phyloP scores from a whole-genome alignment of 192 early-diverging fungal species.

The Podila epicladia region DNA sequence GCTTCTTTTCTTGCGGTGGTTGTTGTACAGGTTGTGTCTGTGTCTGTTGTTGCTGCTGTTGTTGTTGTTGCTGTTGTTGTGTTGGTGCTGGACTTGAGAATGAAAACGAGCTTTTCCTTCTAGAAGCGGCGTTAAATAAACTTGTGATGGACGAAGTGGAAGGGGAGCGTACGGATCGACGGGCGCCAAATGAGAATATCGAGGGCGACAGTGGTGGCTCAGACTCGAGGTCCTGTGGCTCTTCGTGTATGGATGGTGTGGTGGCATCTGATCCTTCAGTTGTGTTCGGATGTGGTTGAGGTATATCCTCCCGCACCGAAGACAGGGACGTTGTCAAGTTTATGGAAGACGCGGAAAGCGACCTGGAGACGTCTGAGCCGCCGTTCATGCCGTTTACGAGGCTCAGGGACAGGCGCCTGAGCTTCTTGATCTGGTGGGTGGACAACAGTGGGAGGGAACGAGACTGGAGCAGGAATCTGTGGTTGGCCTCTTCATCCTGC shows the following conservation, averaged over 20 bases:
- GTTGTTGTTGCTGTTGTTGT: not conserved
- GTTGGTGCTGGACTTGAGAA: not conserved
- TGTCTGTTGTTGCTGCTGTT: not conserved
- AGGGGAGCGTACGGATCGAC: not conserved
- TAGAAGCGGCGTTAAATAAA: not conserved
- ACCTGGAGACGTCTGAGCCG: not conserved
- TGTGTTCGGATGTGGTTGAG: not conserved
- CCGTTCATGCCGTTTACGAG: constrained; percentile 27
- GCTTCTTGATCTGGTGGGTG: constrained; percentile 43
- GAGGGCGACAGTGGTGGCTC: not conserved
- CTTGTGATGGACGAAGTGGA: not conserved
- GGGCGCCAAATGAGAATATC: not conserved
- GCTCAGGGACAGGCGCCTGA: constrained; percentile 29
- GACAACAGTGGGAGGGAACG: constrained; percentile 35
- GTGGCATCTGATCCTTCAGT: not conserved
- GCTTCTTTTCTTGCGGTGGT: not conserved
- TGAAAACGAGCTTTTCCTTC: constrained; percentile 1
- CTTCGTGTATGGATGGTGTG: not conserved
- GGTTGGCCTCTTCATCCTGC: constrained; percentile 52
- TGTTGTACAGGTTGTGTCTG: not conserved
- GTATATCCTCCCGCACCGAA: constrained; percentile 3
- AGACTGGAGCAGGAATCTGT: constrained; percentile 44
- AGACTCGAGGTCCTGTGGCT: constrained; percentile 3
- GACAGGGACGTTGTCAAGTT: constrained; percentile 3
- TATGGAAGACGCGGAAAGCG: not conserved